phyloP scores from a whole-genome alignment of 805 yeast species.

The Candida quercuum region DNA sequence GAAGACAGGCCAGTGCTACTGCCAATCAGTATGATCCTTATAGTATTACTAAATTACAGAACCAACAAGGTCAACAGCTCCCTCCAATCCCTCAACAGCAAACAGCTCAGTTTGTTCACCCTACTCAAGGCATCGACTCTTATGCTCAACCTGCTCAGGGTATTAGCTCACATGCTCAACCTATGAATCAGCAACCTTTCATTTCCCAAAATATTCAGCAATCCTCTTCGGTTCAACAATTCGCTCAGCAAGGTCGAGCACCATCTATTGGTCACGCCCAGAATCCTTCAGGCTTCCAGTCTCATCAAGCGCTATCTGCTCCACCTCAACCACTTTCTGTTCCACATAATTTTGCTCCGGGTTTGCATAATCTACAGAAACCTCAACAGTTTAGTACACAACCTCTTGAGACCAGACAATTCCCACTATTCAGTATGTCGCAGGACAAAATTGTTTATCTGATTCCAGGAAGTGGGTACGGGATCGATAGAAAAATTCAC shows the following conservation, averaged over 20 bases:
- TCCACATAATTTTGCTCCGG: no score
- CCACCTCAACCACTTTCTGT: no score
- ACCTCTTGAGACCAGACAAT: conserved; percentile 43
- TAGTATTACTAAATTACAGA: conserved; percentile 15
- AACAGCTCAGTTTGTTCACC: not conserved
- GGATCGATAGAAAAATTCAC: conserved; percentile 25
- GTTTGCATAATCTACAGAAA: no score
- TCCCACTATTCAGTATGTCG: conserved; percentile 73
- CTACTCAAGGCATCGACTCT: not conserved
- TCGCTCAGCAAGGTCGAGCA: not conserved
- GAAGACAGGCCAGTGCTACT: conserved; percentile 23
- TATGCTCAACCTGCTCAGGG: not conserved
- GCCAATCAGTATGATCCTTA: conserved; percentile 25
- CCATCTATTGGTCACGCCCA: conserved; percentile 2
- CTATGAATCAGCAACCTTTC: conserved; percentile 2
- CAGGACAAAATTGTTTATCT: conserved; percentile 38
- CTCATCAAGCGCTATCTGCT: no score
- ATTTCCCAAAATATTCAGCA: no score
- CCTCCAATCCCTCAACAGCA: conserved; percentile 1
- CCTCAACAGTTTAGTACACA: conserved; percentile 6
- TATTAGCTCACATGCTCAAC: not conserved
- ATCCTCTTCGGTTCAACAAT: not conserved
- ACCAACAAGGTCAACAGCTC: conserved; percentile 2
- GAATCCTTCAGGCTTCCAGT: not conserved
- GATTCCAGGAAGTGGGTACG: conserved; percentile 27